These are phyloP conservation scores for Eucalyptus regnans DNA, from an alignment of 345 rosid genomes.

Conservation along the genomic window DNA sequence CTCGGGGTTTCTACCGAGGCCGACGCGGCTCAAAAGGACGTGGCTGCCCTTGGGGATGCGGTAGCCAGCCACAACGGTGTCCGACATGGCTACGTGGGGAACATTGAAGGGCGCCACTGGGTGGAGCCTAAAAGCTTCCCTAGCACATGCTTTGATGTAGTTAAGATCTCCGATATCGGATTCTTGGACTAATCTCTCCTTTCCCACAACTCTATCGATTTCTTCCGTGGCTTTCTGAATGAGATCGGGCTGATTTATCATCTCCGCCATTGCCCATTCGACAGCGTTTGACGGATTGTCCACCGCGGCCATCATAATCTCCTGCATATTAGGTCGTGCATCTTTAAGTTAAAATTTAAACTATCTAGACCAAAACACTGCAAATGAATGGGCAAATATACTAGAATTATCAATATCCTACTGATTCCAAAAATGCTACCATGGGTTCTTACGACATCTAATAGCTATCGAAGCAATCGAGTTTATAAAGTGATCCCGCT, in stretches of 20 bases:
- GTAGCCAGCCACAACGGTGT: slow-evolving; percentile 16
- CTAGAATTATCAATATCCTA: background rate
- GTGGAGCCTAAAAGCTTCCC: slow-evolving; percentile 10
- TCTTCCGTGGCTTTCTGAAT: slow-evolving; percentile 5
- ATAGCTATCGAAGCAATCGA: background rate
- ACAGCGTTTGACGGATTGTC: slow-evolving; percentile 29
- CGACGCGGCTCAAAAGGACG: slow-evolving; percentile 5
- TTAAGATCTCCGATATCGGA: slow-evolving; percentile 10
- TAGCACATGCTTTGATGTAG: slow-evolving; percentile 10
- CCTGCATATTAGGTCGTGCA: slow-evolving; percentile 1
- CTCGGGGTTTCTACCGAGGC: slow-evolving; percentile 18
- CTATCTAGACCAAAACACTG: background rate
- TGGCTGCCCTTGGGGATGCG: slow-evolving; percentile 21
- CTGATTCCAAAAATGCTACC: background rate
- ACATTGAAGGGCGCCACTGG: slow-evolving; percentile 4
- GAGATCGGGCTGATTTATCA: slow-evolving; percentile 13
- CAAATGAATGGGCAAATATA: background rate
- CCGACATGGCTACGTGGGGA: slow-evolving; percentile 11
- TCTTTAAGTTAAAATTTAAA: background rate
- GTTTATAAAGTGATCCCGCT: background rate
- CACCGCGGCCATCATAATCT: slow-evolving; percentile 20
- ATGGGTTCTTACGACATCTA: background rate
- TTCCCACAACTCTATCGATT: slow-evolving; percentile 14
- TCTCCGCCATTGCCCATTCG: slow-evolving; percentile 24
- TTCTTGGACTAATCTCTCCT: slow-evolving; percentile 14